A percentile compares a stretch with the other conserved stretches of the same genome.
Conservation (phyloP, 805 yeast species). For the Kockiozyma suomiensis region DNA sequence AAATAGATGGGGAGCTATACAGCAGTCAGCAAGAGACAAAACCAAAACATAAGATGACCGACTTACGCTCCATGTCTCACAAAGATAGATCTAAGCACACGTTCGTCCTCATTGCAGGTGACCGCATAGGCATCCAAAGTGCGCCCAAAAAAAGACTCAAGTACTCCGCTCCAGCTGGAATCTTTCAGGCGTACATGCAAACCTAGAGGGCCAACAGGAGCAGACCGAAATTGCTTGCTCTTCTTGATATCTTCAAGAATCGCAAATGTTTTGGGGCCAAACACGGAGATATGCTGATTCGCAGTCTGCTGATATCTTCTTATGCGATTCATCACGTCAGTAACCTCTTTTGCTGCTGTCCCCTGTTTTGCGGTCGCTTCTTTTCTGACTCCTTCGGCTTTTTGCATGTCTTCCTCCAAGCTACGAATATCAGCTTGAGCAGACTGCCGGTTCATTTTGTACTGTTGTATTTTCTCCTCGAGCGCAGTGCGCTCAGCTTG, state of each 20-base stretch:
- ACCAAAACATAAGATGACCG: conserved; percentile 22
- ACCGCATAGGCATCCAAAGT: conserved; percentile 69
- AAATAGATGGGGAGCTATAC: conserved; percentile 45
- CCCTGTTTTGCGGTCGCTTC: background rate
- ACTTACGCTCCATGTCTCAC: conserved; percentile 41
- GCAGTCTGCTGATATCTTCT: conserved; percentile 26
- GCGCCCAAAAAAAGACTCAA: conserved; percentile 58
- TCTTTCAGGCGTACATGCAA: conserved; percentile 57
- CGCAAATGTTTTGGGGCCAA: conserved; percentile 51
- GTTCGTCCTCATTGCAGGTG: conserved; percentile 61
- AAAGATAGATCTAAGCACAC: conserved; percentile 30
- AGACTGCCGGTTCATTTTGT: background rate
- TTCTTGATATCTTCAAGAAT: conserved; percentile 49
- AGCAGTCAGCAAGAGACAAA: background rate
- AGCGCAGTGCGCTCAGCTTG: conserved; percentile 5
- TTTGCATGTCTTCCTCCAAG: conserved; percentile 33
- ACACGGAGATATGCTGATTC: conserved; percentile 48
- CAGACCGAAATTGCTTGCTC: conserved; percentile 47
- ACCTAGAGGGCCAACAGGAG: conserved; percentile 86
- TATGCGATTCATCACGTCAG: conserved; percentile 3
- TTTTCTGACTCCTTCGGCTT: conserved; percentile 39
- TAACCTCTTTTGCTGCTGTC: conserved; percentile 21
- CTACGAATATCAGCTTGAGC: conserved; percentile 4
- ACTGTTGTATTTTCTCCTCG: conserved; percentile 3
- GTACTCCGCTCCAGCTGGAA: conserved; percentile 58